Evolutionary conservation across 176 grass and related monocot genomes (phyloP).

Genomic region (Calamus simplicifolius): DNA sequence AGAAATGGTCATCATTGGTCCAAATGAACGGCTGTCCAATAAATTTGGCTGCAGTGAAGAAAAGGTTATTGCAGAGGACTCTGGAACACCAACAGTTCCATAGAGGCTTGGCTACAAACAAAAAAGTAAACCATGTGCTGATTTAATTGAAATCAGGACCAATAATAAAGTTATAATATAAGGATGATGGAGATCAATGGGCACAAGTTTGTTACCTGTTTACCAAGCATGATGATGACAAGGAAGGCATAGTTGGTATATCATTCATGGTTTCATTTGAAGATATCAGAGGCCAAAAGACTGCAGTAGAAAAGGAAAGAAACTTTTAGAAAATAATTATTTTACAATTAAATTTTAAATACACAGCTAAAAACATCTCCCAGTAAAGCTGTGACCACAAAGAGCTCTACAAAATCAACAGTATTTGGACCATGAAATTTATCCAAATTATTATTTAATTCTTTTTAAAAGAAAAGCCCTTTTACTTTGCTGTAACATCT

Average conservation of each 20-base stretch:
- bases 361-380: no score
- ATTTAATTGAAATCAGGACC: no score
- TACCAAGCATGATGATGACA: slow-evolving; percentile 31
- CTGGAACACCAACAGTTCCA: slow-evolving; percentile 29
- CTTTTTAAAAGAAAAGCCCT: no score
- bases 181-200: background rate
- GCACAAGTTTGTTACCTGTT: slow-evolving; percentile 31
- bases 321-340: background rate
- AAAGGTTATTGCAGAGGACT: slow-evolving; percentile 25
- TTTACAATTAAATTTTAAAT: background rate
- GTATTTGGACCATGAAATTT: no score
- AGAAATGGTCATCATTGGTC: slow-evolving; percentile 13
- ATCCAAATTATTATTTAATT: no score
- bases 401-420: no score
- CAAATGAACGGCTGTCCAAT: slow-evolving; percentile 45
- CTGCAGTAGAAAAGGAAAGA: slow-evolving; percentile 24
- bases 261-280: slow-evolving; percentile 33
- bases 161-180: no score
- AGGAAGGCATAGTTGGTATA: slow-evolving; percentile 33
- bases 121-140: background rate
- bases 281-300: slow-evolving; percentile 49
- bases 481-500: no score
- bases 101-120: slow-evolving; percentile 34
- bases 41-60: slow-evolving; percentile 35
- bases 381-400: no score